Percentiles rank a stretch among this genome's conserved stretches.
Evolutionary conservation across 495 filamentous ascomycete species (phyloP).

Genomic region (Pyrenula massariospora): DNA sequence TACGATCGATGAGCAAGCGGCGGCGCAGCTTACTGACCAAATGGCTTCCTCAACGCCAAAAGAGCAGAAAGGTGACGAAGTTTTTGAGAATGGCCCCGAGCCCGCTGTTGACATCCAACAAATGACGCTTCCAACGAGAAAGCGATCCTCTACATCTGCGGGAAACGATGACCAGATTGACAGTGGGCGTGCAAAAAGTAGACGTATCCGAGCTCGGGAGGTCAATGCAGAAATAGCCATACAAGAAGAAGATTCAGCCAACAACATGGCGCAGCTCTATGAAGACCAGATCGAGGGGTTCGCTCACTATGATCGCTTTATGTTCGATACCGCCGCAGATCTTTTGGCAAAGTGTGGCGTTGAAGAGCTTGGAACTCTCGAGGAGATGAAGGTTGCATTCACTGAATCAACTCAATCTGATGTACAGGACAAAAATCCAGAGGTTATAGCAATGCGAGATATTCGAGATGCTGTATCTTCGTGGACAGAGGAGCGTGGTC

Average conservation of each 20-base stretch:
- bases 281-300: conserved; percentile 59
- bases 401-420: conserved; percentile 7
- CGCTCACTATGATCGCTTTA: conserved; percentile 59
- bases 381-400: conserved; percentile 23
- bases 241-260: conserved; percentile 36
- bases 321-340: conserved; percentile 58
- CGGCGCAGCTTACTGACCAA: background rate
- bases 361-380: conserved; percentile 31
- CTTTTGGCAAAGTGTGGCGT: conserved; percentile 58
- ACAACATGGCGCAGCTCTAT: conserved; percentile 59
- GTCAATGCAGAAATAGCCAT: conserved; percentile 43
- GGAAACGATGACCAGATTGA: conserved; percentile 39
- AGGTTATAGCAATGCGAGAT: conserved; percentile 32
- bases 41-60: background rate
- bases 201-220: conserved; percentile 69
- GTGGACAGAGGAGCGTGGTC: conserved; percentile 51
- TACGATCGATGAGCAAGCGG: background rate
- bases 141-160: conserved; percentile 38
- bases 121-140: conserved; percentile 21
- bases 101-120: background rate
- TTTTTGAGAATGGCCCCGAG: background rate
- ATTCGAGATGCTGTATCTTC: conserved; percentile 37
- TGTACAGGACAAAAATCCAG: conserved; percentile 7
- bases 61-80: background rate
- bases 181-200: conserved; percentile 62